These are phyloP conservation scores for Rhodotorula sp. DNA, from an alignment of 1,284 basidiomycete species.

Conservation along the genomic window DNA sequence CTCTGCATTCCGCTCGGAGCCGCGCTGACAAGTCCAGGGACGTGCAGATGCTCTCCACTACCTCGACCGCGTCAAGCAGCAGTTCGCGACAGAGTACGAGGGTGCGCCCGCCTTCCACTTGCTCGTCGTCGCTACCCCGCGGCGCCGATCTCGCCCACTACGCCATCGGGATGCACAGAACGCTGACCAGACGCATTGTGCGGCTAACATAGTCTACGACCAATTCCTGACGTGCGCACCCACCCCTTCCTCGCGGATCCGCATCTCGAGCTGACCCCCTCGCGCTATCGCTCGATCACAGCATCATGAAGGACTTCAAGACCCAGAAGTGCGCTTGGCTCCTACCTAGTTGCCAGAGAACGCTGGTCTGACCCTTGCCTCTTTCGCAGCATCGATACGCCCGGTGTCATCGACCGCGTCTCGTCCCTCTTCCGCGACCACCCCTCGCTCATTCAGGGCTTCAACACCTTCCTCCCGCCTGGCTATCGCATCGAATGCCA, in stretches of 20 bases:
- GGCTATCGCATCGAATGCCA: constrained; percentile 96
- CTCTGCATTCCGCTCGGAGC: too few species aligned
- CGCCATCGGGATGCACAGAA: not conserved
- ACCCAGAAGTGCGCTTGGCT: constrained; percentile 74
- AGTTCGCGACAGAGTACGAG: constrained; percentile 41
- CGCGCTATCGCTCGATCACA: not conserved
- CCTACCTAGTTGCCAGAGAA: not conserved
- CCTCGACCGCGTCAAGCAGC: constrained; percentile 42
- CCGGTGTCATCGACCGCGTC: constrained; percentile 96
- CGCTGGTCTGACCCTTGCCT: not conserved
- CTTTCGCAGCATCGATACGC: constrained; percentile 83
- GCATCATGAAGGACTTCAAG: constrained; percentile 82
- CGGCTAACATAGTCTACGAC: constrained; percentile 44
- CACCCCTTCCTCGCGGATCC: constrained; percentile 40
- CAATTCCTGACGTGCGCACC: constrained; percentile 76
- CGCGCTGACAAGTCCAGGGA: not conserved
- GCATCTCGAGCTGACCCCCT: not conserved
- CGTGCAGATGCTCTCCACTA: constrained; percentile 35
- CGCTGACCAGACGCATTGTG: not conserved
- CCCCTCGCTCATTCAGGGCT: constrained; percentile 91
- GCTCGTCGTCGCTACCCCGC: not conserved
- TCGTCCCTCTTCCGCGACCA: constrained; percentile 94
- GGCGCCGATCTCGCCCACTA: too few species aligned
- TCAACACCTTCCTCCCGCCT: constrained; percentile 97
- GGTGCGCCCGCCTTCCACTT: constrained; percentile 15